phyloP scores from a whole-genome alignment of 2,329 filamentous ascomycete species.

The Rhynchosporium graminicola region DNA sequence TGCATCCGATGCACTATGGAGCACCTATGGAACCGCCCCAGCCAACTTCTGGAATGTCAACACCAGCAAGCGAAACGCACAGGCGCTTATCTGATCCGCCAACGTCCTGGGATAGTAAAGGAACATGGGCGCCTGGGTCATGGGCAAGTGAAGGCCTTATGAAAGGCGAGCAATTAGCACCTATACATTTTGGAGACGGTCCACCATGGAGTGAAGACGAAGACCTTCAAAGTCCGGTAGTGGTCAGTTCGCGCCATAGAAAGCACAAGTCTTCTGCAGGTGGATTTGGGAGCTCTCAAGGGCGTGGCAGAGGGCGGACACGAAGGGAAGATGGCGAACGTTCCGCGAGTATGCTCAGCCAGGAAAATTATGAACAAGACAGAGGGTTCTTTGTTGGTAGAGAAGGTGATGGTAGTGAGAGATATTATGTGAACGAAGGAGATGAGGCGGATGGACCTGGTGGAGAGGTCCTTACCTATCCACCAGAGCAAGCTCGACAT shows the following conservation, averaged over 20 bases:
- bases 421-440: slow-evolving; percentile 71
- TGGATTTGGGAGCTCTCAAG: slow-evolving; percentile 44
- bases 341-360: slow-evolving; percentile 47
- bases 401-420: slow-evolving; percentile 70
- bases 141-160: slow-evolving; percentile 50
- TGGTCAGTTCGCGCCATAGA: slow-evolving; percentile 80
- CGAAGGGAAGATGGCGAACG: slow-evolving; percentile 45
- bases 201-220: slow-evolving; percentile 96
- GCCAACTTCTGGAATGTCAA: slow-evolving; percentile 77
- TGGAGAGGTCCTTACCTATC: slow-evolving; percentile 80
- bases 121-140: slow-evolving; percentile 54
- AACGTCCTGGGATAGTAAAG: slow-evolving; percentile 70
- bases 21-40: slow-evolving; percentile 73
- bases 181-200: slow-evolving; percentile 82
- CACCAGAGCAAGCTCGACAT: slow-evolving; percentile 62
- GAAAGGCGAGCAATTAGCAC: slow-evolving; percentile 71
- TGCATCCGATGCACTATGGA: slow-evolving; percentile 90
- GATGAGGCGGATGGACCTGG: slow-evolving; percentile 74
- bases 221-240: slow-evolving; percentile 84
- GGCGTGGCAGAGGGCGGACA: slow-evolving; percentile 48
- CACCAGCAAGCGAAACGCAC: slow-evolving; percentile 74
- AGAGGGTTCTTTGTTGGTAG: slow-evolving; percentile 68
- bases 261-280: slow-evolving; percentile 76
- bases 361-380: slow-evolving; percentile 57
- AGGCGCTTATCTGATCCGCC: slow-evolving; percentile 83